Evolutionary conservation across 371 early-diverging fungal genomes (phyloP), one percentile per base, ranked within the genome.

Genomic region (Batrachochytrium dendrobatidis): DNA sequence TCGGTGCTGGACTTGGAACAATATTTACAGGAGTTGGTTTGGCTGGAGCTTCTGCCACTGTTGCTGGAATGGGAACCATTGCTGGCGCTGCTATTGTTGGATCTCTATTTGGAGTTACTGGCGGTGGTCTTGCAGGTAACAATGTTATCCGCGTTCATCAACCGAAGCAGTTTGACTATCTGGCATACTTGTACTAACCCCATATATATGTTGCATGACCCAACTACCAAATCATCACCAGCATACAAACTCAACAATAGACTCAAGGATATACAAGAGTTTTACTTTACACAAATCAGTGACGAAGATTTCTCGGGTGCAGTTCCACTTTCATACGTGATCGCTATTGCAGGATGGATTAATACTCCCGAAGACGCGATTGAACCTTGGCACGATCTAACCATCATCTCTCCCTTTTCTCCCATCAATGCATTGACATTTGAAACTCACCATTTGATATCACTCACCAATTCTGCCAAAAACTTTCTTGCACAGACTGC

Each of bases 1-100:
- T 91, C 65, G 92, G 91, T 1, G 91, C 90, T 5, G 92, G 92
- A 24, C 72, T 92, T 30, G 92, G 92, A 25, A 86, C 89, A 0
- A 76, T 84, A 1, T 72, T 90, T 28, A 17, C 55, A 34, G 50
- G 56, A 8, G n/a, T 66, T 2, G 66, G 62, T 17, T 25, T 61
- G 6, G 58, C 53, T 17, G 64, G 55, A 18, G 31, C 63, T 3
- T 48, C 56, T 22, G 31, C 58, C 15, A 46, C 35, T 45, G 55
- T 51, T 33, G 51, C 60, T 5, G 34, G 31, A 5, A 7, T 66
- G 32, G 67, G 67, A 3, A 57, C 59, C 8, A 39, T 53, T 17
- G 55, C 66, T 18, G 66, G 66, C 26, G 66, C 62, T 28, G 66
- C 66, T 3, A 52, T 66, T 26, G 53, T 66, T 30, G 66, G 83